Base-by-base conservation (phyloP, 2,329 filamentous ascomycete genomes). In the Neurospora sp. region DNA sequence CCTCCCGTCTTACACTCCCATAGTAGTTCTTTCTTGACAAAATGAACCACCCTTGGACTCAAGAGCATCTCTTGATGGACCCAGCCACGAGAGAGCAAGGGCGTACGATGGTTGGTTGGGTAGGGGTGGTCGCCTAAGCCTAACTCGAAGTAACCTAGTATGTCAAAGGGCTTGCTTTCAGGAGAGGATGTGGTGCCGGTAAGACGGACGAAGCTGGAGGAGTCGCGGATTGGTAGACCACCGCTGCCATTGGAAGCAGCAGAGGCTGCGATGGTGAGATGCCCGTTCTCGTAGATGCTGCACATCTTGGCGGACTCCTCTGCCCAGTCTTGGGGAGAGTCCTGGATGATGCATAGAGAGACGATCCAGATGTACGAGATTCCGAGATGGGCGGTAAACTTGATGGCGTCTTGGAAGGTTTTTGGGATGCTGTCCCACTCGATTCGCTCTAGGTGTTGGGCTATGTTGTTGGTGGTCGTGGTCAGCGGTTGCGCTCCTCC, bases 231-330 rank as follows among this genome's bases (percentile, higher is more conserved):
- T 15, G 46, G 46, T 28, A 58, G 46, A 58, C 46, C 46, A 58
- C 46, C 46, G 23, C 19, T 58, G 46, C 38, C 62, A 66, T 67
- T 66, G 4, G 66, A 66, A 52, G 68, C 68, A 28, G 39, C 68
- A 28, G 38, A 40, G 23, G 68, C 68, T 15, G 68, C 58, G 6
- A 67, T 40, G 28, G 62, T 69, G 68, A 69, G 33, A 17, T 38
- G 11, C 23, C 58, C 66, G 62, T 67, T 67, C 40, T 69, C 40
- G 3, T 67, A 69, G 36, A 69, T 69, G 19, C 62, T 40, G 1
- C 58, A 66, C 68, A 69, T 69, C 39, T 69, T 69, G 68, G 58
- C 68, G 11, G 39, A 69, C 62, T 69, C 58, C 39, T 69, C 11
- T 15, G 28, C 62, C 68, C 68, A 69, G 40, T 69, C 68, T 1